Evolutionary conservation across 75 land plant genomes (phyloP), one percentile per base, ranked within the genome.

Genomic region (Isoetes taiwanensis): DNA sequence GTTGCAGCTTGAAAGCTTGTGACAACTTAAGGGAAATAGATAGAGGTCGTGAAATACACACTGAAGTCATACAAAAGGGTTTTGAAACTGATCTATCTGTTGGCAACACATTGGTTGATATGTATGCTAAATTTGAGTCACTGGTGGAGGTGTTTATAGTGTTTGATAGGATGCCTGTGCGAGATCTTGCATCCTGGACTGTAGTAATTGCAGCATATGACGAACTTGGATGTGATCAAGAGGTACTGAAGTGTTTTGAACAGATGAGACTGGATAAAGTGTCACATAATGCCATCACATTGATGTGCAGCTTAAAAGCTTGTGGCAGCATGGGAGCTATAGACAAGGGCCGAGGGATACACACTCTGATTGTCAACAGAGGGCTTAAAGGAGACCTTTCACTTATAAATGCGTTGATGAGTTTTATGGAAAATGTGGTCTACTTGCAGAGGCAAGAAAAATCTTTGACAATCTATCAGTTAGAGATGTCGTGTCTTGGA

Each of bases 171-270:
- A 61, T 70, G 56, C 33, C 29, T 58, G 69, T 54, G 2, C 60
- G 65, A 35, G 73, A 78, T 61, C 64, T 74, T 4, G 67, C 64
- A 9, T 63, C 80, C 8, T 78, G 77, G 77, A 63, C 66, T 27
- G 37, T 70, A 8, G 54, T 78, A 59, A 61, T 78, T 34, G 59
- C 70, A 29, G 77, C 70, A 20, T 61, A 28, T 58, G 77, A 66
- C 38, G 71, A 42, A 25, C 57, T 37, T 6, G 74, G 70, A 17
- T 25, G 23, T 21, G 52, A 58, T 0, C 27, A 20, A 19, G 28
- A 66, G 20, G 77, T 71, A 9, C 27, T 74, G 11, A 1, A 8
- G 14, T 41, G 33, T 34, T 64, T 54, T 26, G 19, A 64, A 26
- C n/a, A 42, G 0, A 64, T 64, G 67, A 42, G 52, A 37, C n/a